Percentiles rank a stretch among this genome's conserved stretches.
Conservation (phyloP, 2,329 filamentous ascomycete genomes). For the Hortaea werneckii region DNA sequence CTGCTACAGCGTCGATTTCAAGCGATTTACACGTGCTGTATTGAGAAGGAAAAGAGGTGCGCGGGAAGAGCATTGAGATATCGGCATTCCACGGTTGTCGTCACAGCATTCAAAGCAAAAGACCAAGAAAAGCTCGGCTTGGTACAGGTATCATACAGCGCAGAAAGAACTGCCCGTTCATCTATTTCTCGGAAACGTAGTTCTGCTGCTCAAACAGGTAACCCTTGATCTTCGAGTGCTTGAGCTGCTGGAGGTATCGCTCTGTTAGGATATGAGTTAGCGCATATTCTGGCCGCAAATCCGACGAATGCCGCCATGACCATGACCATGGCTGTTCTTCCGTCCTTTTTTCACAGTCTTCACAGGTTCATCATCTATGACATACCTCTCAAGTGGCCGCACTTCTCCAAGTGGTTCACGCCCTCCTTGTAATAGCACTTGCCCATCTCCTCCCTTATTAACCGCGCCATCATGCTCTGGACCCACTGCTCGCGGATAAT, state of each 20-base stretch:
- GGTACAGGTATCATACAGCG: conserved; percentile 2
- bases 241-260: conserved; percentile 67
- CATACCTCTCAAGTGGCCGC: conserved; percentile 70
- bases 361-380: conserved; percentile 8
- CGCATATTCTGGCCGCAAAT: neutral
- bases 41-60: no score
- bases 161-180: neutral
- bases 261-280: conserved; percentile 38
- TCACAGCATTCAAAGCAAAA: no score
- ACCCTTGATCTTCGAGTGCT: conserved; percentile 66
- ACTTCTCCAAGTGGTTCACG: conserved; percentile 83
- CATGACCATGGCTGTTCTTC: no score
- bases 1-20: no score
- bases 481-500: conserved; percentile 84
- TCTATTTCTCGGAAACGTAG: conserved; percentile 46
- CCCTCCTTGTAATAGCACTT: conserved; percentile 80
- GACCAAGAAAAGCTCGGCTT: neutral
- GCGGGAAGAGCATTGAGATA: no score
- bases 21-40: no score
- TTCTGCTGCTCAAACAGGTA: conserved; percentile 74
- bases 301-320: no score
- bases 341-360: no score
- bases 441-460: conserved; percentile 72
- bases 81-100: no score
- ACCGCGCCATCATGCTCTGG: conserved; percentile 74